Evolutionary conservation across 2,329 filamentous ascomycete genomes (phyloP).

Genomic region (Colletotrichum sp.): DNA sequence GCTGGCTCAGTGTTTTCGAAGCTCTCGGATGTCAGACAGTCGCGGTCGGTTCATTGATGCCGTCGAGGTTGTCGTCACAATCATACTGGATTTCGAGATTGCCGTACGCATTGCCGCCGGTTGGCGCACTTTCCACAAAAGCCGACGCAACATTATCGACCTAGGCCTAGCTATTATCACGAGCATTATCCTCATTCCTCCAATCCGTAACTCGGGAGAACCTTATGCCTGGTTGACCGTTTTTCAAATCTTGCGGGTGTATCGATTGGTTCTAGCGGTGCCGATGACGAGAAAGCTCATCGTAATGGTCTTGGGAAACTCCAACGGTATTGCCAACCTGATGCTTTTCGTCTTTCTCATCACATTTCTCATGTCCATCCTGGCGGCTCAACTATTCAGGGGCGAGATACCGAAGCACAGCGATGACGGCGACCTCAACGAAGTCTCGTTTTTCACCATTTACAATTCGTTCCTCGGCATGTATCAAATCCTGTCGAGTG

Average conservation of each 20-base stretch:
- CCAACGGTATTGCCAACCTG: slow-evolving; percentile 88
- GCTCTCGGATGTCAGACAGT: slow-evolving; percentile 71
- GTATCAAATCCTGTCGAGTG: slow-evolving; percentile 95
- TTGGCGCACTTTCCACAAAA: slow-evolving; percentile 80
- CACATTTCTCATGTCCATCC: slow-evolving; percentile 91
- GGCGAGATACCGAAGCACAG: slow-evolving; percentile 78
- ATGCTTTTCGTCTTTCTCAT: slow-evolving; percentile 97
- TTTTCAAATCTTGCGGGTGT: slow-evolving; percentile 92
- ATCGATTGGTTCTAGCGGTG: slow-evolving; percentile 89
- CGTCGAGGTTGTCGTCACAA: slow-evolving; percentile 77
- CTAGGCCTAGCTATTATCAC: slow-evolving; percentile 81
- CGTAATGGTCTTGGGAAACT: slow-evolving; percentile 86
- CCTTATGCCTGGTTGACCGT: slow-evolving; percentile 87
- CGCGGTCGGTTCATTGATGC: slow-evolving; percentile 70
- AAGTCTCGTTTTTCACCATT: slow-evolving; percentile 84
- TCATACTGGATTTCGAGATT: slow-evolving; percentile 83
- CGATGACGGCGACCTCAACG: slow-evolving; percentile 63
- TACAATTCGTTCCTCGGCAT: slow-evolving; percentile 97
- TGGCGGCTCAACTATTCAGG: slow-evolving; percentile 91
- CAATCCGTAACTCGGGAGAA: slow-evolving; percentile 73
- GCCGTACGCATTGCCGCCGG: slow-evolving; percentile 77
- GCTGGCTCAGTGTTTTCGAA: slow-evolving; percentile 79
- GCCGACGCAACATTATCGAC: slow-evolving; percentile 80
- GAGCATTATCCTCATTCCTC: slow-evolving; percentile 82
- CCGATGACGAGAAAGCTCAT: slow-evolving; percentile 88